Evolutionary conservation across 1,284 basidiomycete genomes (phyloP).

Genomic region (Naganishia albida): DNA sequence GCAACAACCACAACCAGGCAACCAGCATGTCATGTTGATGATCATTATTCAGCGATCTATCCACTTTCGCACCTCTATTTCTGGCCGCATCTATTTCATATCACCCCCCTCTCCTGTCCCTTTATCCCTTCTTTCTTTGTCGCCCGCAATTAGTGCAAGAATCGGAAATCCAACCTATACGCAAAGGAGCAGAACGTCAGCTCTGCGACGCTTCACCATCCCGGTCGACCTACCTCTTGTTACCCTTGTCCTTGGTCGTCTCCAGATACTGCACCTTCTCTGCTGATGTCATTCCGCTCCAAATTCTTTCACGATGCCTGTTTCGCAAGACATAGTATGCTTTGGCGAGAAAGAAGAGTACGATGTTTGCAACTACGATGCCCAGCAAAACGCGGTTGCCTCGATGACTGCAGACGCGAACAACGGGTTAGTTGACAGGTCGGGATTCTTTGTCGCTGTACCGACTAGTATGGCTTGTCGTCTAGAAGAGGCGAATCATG

Average conservation of each 20-base stretch:
- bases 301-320: slow-evolving; percentile 32
- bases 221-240: slow-evolving; percentile 37
- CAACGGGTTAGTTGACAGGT: background rate
- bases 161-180: slow-evolving; percentile 20
- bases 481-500: background rate
- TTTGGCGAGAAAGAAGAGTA: slow-evolving; percentile 28
- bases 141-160: slow-evolving; percentile 6
- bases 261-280: slow-evolving; percentile 37
- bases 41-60: no score
- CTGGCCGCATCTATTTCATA: no score
- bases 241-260: slow-evolving; percentile 42
- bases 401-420: slow-evolving; percentile 31
- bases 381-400: slow-evolving; percentile 42
- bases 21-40: no score
- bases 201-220: no score
- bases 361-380: slow-evolving; percentile 40
- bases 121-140: background rate
- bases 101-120: no score
- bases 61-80: no score
- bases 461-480: slow-evolving; percentile 33
- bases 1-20: no score
- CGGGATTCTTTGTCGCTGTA: background rate
- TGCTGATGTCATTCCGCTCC: slow-evolving; percentile 36
- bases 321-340: slow-evolving; percentile 39
- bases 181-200: background rate